Evolutionary conservation across 495 filamentous ascomycete species (phyloP), one percentile per base, ranked within the genome.

Genomic region (Schizothecium vesticola): DNA sequence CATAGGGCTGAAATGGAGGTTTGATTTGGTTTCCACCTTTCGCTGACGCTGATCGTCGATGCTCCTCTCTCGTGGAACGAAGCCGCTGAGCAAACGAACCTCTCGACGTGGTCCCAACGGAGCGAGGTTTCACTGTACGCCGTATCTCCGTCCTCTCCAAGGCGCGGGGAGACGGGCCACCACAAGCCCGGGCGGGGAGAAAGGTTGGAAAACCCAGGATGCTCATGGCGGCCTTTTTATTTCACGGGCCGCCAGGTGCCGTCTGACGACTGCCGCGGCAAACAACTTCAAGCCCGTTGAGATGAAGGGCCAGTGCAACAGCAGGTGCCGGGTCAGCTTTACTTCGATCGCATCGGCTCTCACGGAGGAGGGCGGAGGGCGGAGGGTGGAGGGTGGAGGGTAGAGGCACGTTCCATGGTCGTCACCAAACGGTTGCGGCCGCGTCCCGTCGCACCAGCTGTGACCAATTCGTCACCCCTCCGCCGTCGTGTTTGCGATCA

Each of bases 1-100:
- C 28, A 51, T 74, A 74, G 73, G 73, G 73, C 71, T 74, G 72
- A 72, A 62, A 69, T 69, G 73, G 71, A 65, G 55, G 63, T 25
- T 58, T 26, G 22, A 16, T 62, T 60, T 26, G 29, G 21, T 62
- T 60, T 66, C 59, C 29, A 51, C n/a, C 65, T 31, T 61, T 56
- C 36, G 51, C 19, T 58, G 61, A 24, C 3, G 43, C 6, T 51
- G 43, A 51, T 51, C 43, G 19, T 51, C 43, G 43, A 51, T 51
- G 43, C 43, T 51, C 43, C 43, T 51, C 43, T 51, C 43, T n/a
- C 6, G 19, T n/a, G 43, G 19, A 51, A n/a, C 43, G 7, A 51
- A n/a, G 43, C 19, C 43, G 43, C 43, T 51, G 43, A 51, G 43
- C 16, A 51, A 51, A 51, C 43, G 33, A 43, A n/a, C 16, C 5